Conservation (phyloP, 2,329 filamentous ascomycete species). For the Fusarium temperatum region DNA sequence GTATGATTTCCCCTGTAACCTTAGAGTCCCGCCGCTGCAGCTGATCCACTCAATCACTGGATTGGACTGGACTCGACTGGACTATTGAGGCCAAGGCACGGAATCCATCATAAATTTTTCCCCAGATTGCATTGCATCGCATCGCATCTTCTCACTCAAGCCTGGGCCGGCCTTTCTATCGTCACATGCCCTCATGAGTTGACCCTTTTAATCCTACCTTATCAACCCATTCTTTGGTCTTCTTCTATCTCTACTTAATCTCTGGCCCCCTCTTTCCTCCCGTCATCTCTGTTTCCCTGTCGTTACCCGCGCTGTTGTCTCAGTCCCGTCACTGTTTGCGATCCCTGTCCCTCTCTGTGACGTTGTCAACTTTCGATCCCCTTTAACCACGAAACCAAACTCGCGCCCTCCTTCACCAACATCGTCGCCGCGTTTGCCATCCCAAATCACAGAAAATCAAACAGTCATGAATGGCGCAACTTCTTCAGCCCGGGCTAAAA, state of each 20-base stretch:
- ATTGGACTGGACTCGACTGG: neutral
- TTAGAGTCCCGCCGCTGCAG: constrained; percentile 22
- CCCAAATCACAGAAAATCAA: neutral
- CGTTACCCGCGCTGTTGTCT: constrained; percentile 30
- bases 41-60: constrained; percentile 17
- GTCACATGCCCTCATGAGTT: constrained; percentile 47
- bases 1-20: constrained; percentile 36
- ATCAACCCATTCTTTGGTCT: constrained; percentile 5
- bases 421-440: neutral
- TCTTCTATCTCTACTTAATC: constrained; percentile 14
- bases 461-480: constrained; percentile 56
- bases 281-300: constrained; percentile 40
- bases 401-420: constrained; percentile 12
- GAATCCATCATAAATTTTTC: constrained; percentile 37
- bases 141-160: constrained; percentile 14
- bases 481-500: constrained; percentile 57
- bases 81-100: constrained; percentile 18
- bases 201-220: constrained; percentile 28
- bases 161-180: constrained; percentile 13
- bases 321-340: constrained; percentile 22
- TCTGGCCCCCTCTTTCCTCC: constrained; percentile 10
- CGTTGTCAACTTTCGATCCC: constrained; percentile 22
- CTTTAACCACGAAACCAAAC: neutral
- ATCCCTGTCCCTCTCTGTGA: constrained; percentile 34
- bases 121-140: constrained; percentile 40